Evolutionary conservation across 306 rosid genomes (phyloP).

Genomic region (Gynostemma pentaphyllum): DNA sequence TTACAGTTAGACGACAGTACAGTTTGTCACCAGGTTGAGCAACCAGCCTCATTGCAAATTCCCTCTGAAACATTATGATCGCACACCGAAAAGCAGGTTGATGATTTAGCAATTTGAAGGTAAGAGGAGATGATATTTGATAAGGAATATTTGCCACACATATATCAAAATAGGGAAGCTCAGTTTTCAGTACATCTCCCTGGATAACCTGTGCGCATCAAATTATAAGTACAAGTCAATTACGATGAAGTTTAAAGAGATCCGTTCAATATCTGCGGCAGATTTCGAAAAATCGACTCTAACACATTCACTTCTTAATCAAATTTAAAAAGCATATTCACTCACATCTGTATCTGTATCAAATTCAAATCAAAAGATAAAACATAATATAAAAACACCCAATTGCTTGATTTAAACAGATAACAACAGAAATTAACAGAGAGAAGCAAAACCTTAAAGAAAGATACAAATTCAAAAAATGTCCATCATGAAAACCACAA

Average conservation of each 20-base stretch:
- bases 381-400: neutral
- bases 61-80: constrained; percentile 89
- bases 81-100: constrained; percentile 79
- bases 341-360: neutral
- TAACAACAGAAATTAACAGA: neutral
- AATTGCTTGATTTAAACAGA: neutral
- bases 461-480: neutral
- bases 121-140: constrained; percentile 95
- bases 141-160: constrained; percentile 93
- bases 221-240: neutral
- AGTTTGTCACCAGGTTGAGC: constrained; percentile 94
- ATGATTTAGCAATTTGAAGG: constrained; percentile 77
- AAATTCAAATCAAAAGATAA: too few species aligned
- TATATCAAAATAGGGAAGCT: constrained; percentile 83
- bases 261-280: neutral
- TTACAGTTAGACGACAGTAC: constrained; percentile 82
- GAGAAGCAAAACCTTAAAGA: neutral
- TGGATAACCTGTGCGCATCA: constrained; percentile 45
- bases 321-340: neutral
- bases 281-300: neutral
- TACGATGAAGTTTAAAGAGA: neutral
- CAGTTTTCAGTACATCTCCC: constrained; percentile 79
- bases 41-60: constrained; percentile 85
- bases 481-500: neutral
- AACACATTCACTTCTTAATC: neutral